Percentiles rank a stretch among this genome's conserved stretches.
phyloP scores from a whole-genome alignment of 495 filamentous ascomycete species.

The Penicillium goetzii region DNA sequence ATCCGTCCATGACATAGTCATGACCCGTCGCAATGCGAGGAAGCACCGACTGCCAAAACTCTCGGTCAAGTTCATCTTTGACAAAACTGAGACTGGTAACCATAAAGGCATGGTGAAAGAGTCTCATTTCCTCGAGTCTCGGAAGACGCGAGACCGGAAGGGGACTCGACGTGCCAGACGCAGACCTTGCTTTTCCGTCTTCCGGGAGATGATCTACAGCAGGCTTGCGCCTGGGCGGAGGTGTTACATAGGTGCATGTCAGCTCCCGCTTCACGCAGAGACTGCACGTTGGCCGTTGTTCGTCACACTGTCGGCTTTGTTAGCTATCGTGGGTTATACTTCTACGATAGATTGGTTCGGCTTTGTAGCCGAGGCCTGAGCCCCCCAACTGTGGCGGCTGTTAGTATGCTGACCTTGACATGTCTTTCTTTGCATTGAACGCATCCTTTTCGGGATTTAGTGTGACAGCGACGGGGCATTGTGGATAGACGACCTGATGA shows the following conservation, averaged over 20 bases:
- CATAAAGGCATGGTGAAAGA: slow-evolving; percentile 12
- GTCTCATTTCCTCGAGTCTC: slow-evolving; percentile 19
- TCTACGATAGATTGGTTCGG: not conserved
- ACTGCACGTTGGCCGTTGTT: slow-evolving; percentile 17
- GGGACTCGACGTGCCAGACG: not conserved
- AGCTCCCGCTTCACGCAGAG: slow-evolving; percentile 17
- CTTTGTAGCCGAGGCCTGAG: not conserved
- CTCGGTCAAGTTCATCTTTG: slow-evolving; percentile 14
- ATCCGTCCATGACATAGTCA: slow-evolving; percentile 19
- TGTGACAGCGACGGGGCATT: slow-evolving; percentile 25
- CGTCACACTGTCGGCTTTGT: slow-evolving; percentile 16
- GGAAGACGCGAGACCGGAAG: slow-evolving; percentile 8
- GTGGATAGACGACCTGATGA: slow-evolving; percentile 4
- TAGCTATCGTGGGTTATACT: not conserved
- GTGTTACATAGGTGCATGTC: slow-evolving; percentile 17
- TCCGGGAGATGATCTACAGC: not conserved
- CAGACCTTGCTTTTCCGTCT: not conserved
- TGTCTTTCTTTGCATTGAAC: slow-evolving; percentile 23
- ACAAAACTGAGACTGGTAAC: slow-evolving; percentile 14
- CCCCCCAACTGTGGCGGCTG: not conserved
- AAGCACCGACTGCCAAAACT: slow-evolving; percentile 16
- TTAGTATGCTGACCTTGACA: slow-evolving; percentile 19
- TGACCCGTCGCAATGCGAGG: slow-evolving; percentile 16
- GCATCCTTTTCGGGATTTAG: slow-evolving; percentile 21
- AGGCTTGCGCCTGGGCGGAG: slow-evolving; percentile 16